Conservation (phyloP, 2,329 filamentous ascomycete species). For the Kalmusia sp. region DNA sequence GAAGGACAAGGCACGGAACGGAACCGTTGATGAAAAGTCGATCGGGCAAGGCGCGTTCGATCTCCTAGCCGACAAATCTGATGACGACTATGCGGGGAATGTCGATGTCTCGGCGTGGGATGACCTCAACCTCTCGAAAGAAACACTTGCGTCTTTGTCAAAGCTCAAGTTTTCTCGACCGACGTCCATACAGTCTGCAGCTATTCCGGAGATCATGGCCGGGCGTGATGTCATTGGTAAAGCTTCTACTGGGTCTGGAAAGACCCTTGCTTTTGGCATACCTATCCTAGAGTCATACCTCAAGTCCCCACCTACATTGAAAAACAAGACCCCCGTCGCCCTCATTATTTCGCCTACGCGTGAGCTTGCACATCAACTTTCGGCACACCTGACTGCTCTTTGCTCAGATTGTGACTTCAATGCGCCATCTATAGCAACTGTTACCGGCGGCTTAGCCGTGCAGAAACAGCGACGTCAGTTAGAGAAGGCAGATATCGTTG, state of each 20-base stretch:
- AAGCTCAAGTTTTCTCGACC: slow-evolving; percentile 81
- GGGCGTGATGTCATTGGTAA: slow-evolving; percentile 95
- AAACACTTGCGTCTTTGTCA: slow-evolving; percentile 75
- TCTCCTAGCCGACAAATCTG: slow-evolving; percentile 58
- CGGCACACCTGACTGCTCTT: slow-evolving; percentile 79
- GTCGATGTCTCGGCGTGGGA: slow-evolving; percentile 82
- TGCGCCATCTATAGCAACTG: slow-evolving; percentile 72
- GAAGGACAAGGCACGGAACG: slow-evolving; percentile 30
- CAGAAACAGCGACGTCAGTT: slow-evolving; percentile 92
- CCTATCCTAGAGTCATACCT: slow-evolving; percentile 89
- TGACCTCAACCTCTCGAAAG: slow-evolving; percentile 73
- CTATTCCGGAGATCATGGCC: slow-evolving; percentile 81
- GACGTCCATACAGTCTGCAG: slow-evolving; percentile 78
- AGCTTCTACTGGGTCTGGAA: slow-evolving; percentile 94
- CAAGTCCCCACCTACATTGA: slow-evolving; percentile 44
- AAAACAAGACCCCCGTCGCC: slow-evolving; percentile 59
- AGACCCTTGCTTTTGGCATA: slow-evolving; percentile 93
- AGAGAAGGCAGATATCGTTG: slow-evolving; percentile 85
- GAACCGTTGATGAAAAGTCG: slow-evolving; percentile 30
- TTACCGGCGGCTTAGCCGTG: slow-evolving; percentile 92
- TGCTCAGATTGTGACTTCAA: slow-evolving; percentile 71
- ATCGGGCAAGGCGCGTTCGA: slow-evolving; percentile 57
- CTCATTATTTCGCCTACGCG: slow-evolving; percentile 89
- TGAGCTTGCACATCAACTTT: slow-evolving; percentile 91
- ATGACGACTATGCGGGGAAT: slow-evolving; percentile 62